A percentile compares a stretch with the other conserved stretches of the same genome.
phyloP scores from a whole-genome alignment of 2,329 filamentous ascomycete genomes.

The Trichoderma guizhouense region DNA sequence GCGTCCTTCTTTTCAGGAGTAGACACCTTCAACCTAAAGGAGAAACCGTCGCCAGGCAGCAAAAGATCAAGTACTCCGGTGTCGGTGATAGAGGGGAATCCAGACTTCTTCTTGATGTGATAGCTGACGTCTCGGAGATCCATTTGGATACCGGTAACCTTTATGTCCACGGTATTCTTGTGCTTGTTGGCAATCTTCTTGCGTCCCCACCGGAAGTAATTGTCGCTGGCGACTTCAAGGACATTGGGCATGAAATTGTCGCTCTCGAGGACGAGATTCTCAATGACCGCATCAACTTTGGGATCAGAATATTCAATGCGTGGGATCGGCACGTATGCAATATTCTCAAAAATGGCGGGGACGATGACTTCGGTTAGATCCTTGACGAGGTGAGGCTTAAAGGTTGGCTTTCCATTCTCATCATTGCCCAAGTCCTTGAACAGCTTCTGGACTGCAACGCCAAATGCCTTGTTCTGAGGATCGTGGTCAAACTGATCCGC shows the following conservation, averaged over 20 bases:
- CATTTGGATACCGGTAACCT: slow-evolving; percentile 86
- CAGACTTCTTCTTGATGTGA: slow-evolving; percentile 91
- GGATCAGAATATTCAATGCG: slow-evolving; percentile 89
- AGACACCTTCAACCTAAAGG: slow-evolving; percentile 86
- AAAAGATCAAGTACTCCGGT: slow-evolving; percentile 85
- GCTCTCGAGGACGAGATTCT: slow-evolving; percentile 92
- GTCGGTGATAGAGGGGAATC: slow-evolving; percentile 85
- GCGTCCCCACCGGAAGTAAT: slow-evolving; percentile 92
- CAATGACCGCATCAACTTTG: slow-evolving; percentile 81
- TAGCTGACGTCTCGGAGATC: slow-evolving; percentile 89
- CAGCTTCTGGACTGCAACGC: slow-evolving; percentile 71
- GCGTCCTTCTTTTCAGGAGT: slow-evolving; percentile 72
- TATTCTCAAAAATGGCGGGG: slow-evolving; percentile 75
- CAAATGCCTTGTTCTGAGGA: slow-evolving; percentile 79
- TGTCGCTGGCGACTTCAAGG: slow-evolving; percentile 82
- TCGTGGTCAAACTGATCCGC: slow-evolving; percentile 87
- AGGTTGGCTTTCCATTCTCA: slow-evolving; percentile 74
- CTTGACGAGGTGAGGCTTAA: slow-evolving; percentile 91
- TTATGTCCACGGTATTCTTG: slow-evolving; percentile 78
- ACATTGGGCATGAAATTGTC: slow-evolving; percentile 96
- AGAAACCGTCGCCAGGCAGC: slow-evolving; percentile 81
- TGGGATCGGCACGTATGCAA: slow-evolving; percentile 88
- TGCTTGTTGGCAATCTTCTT: slow-evolving; percentile 79
- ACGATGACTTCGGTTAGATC: slow-evolving; percentile 85
- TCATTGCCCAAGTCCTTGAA: slow-evolving; percentile 88